phyloP scores from a whole-genome alignment of 495 filamentous ascomycete species.

The Aspergillus bridgeri region DNA sequence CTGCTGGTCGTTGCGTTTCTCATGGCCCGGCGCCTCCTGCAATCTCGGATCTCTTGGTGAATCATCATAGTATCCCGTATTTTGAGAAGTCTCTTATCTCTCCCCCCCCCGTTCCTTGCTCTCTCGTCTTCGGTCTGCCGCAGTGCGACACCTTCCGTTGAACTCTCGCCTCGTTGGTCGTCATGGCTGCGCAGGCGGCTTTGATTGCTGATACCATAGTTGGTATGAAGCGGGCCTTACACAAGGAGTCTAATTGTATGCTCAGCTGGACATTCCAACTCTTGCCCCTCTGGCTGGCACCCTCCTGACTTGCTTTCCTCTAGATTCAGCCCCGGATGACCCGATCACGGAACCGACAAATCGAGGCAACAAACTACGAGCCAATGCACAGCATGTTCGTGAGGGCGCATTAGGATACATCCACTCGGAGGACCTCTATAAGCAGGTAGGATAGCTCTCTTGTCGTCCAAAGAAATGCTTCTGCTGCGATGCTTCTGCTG shows the following conservation, averaged over 20 bases:
- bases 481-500: not conserved
- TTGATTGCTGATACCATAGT: conserved; percentile 70
- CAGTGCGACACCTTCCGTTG: conserved; percentile 3
- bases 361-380: conserved; percentile 87
- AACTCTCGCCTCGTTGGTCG: conserved; percentile 16
- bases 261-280: not conserved
- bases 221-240: conserved; percentile 70
- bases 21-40: not conserved
- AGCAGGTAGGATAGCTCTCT: conserved; percentile 59
- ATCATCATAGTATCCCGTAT: no score
- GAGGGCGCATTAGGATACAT: conserved; percentile 69
- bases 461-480: not conserved
- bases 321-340: conserved; percentile 85
- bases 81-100: not conserved
- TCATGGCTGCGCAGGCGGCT: conserved; percentile 69
- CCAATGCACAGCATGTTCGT: conserved; percentile 73
- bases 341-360: conserved; percentile 77
- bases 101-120: not conserved
- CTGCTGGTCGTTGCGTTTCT: not conserved
- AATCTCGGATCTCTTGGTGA: not conserved
- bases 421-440: conserved; percentile 74
- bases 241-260: conserved; percentile 58
- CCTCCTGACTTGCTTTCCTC: conserved; percentile 4
- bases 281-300: conserved; percentile 7
- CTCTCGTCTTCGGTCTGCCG: not conserved